Conservation (phyloP, 345 rosid species). For the Brassica incana region DNA sequence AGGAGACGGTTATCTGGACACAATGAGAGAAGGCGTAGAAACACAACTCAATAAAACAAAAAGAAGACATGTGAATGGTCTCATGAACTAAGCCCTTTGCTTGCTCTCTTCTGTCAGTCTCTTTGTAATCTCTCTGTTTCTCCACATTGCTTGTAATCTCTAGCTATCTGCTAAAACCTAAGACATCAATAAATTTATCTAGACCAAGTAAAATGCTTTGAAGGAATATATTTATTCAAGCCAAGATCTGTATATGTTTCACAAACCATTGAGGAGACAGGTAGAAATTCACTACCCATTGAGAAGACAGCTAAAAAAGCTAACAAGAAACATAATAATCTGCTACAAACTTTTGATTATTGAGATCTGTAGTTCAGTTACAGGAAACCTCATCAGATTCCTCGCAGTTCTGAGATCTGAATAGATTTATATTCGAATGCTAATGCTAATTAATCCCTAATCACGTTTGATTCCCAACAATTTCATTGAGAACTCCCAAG, state of each 20-base stretch:
- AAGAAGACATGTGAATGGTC: slow-evolving; percentile 44
- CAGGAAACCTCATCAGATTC: slow-evolving; percentile 18
- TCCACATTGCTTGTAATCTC: slow-evolving; percentile 23
- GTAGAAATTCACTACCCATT: not conserved
- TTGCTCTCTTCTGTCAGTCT: slow-evolving; percentile 96
- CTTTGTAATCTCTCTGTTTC: slow-evolving; percentile 17
- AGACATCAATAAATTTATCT: not conserved
- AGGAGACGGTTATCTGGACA: slow-evolving; percentile 87
- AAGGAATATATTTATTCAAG: slow-evolving; percentile 6
- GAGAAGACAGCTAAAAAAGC: not conserved
- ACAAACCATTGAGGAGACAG: slow-evolving; percentile 2
- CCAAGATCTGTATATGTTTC: slow-evolving; percentile 19
- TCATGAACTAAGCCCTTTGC: slow-evolving; percentile 34
- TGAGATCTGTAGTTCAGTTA: slow-evolving; percentile 15
- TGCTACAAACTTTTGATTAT: not conserved
- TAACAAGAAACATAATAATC: not conserved
- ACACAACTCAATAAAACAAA: slow-evolving; percentile 43
- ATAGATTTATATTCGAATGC: slow-evolving; percentile 11
- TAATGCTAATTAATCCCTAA: slow-evolving; percentile 20
- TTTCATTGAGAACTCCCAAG: slow-evolving; percentile 93
- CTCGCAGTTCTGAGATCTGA: slow-evolving; percentile 15
- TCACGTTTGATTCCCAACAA: slow-evolving; percentile 61
- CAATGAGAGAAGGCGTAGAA: slow-evolving; percentile 81
- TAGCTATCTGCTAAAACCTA: slow-evolving; percentile 29
- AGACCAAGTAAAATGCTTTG: slow-evolving; percentile 17